Evolutionary conservation across 768 basidiomycete genomes (phyloP).

Genomic region (Amylocystis lapponica): DNA sequence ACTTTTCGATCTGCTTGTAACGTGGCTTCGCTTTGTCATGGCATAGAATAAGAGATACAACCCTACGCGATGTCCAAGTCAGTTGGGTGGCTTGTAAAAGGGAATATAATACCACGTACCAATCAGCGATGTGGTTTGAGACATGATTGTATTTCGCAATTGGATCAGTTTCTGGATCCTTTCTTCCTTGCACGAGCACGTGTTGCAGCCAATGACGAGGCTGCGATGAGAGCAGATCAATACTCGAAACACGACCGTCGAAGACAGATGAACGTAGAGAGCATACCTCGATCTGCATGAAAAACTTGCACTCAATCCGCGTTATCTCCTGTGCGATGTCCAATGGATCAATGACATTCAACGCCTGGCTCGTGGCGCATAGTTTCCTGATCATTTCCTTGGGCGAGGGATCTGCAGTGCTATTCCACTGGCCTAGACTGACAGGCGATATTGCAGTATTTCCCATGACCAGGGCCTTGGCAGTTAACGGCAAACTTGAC

Average conservation of each 20-base stretch:
- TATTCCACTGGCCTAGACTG: constrained; percentile 19
- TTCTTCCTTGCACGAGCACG: constrained; percentile 63
- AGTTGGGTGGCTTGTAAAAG: constrained; percentile 7
- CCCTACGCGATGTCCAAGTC: too few relatives aligned
- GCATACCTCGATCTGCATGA: constrained; percentile 71
- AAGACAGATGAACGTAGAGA: not conserved
- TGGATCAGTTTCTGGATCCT: constrained; percentile 57
- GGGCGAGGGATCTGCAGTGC: constrained; percentile 35
- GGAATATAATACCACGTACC: constrained; percentile 40
- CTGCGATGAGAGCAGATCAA: constrained; percentile 32
- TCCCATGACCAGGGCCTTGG: constrained; percentile 35
- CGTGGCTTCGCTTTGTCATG: constrained; percentile 74
- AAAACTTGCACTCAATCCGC: constrained; percentile 59
- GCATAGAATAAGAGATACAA: constrained; percentile 83
- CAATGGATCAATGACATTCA: constrained; percentile 50
- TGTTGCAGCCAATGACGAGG: constrained; percentile 86
- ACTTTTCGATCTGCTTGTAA: constrained; percentile 81
- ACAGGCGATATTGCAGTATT: constrained; percentile 20
- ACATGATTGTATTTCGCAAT: constrained; percentile 69
- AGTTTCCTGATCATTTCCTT: constrained; percentile 64
- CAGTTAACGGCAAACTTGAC: constrained; percentile 55
- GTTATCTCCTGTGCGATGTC: constrained; percentile 87
- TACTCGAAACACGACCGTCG: not conserved
- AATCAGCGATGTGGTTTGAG: constrained; percentile 81
- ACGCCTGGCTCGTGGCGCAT: constrained; percentile 48